phyloP scores from a whole-genome alignment of 2,329 filamentous ascomycete species.

The Stachybotrys chlorohalonatus region DNA sequence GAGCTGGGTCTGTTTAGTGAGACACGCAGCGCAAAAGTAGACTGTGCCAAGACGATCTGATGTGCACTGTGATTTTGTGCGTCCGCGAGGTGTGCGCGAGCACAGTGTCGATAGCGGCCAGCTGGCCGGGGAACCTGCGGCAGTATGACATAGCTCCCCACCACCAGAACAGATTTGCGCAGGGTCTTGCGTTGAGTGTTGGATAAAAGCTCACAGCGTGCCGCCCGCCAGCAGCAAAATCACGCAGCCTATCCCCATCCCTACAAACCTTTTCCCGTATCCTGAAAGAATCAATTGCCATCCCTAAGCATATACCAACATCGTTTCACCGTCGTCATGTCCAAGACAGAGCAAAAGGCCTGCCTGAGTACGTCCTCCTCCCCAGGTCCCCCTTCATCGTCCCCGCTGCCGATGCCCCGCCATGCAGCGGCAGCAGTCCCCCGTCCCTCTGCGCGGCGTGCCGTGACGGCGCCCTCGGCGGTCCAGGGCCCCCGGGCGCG shows the following conservation, averaged over 20 bases:
- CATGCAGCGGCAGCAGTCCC: slow-evolving; percentile 6
- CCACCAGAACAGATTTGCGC: not conserved
- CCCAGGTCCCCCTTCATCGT: slow-evolving; percentile 16
- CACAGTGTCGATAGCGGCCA: not conserved
- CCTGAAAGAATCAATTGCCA: slow-evolving; percentile 1
- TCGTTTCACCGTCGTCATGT: slow-evolving; percentile 27
- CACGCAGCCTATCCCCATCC: not conserved
- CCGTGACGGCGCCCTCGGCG: slow-evolving; percentile 10
- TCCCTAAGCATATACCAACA: slow-evolving; percentile 2
- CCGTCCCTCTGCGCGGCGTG: slow-evolving; percentile 10
- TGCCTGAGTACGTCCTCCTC: slow-evolving; percentile 48
- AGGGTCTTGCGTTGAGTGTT: not conserved
- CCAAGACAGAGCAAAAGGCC: slow-evolving; percentile 49
- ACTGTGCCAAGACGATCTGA: not conserved
- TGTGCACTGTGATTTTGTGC: not conserved
- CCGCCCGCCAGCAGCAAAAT: not conserved
- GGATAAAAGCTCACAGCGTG: not conserved
- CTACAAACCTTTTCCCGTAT: slow-evolving; percentile 2
- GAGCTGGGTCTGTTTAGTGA: not conserved
- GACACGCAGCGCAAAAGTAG: not conserved
- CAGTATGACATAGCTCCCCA: not conserved
- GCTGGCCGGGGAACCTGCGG: not conserved
- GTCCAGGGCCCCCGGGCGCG: slow-evolving; percentile 5
- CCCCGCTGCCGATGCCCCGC: slow-evolving; percentile 10
- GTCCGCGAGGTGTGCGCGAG: too few species aligned